phyloP scores from a whole-genome alignment of 805 yeast species.

The Ogataea kodamae region DNA sequence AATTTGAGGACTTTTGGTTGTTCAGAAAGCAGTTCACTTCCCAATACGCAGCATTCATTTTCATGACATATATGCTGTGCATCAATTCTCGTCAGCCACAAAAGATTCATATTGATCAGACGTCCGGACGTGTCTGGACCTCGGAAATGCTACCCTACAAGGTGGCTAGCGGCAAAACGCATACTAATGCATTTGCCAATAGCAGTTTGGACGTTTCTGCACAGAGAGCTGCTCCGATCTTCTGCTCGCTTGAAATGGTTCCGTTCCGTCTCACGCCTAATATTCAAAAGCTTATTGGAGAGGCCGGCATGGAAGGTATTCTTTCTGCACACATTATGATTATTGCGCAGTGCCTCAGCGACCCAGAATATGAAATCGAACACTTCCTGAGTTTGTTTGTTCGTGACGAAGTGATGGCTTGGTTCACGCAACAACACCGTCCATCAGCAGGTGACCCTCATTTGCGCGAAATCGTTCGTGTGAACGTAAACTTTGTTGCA shows the following conservation, averaged over 20 bases:
- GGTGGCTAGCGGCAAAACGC: slow-evolving; percentile 51
- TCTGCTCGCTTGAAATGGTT: slow-evolving; percentile 87
- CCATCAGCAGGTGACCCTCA: slow-evolving; percentile 81
- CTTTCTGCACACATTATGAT: slow-evolving; percentile 79
- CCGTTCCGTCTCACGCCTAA: slow-evolving; percentile 97
- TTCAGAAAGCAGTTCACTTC: slow-evolving; percentile 94
- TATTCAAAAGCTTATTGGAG: slow-evolving; percentile 89
- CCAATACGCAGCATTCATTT: slow-evolving; percentile 89
- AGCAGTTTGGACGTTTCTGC: slow-evolving; percentile 46
- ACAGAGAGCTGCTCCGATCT: slow-evolving; percentile 70
- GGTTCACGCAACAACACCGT: slow-evolving; percentile 88
- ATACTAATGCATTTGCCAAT: slow-evolving; percentile 38
- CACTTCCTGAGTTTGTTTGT: slow-evolving; percentile 91
- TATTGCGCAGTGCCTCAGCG: slow-evolving; percentile 83
- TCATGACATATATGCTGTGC: slow-evolving; percentile 92
- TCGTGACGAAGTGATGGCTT: slow-evolving; percentile 89
- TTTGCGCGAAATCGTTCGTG: slow-evolving; percentile 78
- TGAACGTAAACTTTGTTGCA: slow-evolving; percentile 80
- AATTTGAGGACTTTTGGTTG: slow-evolving; percentile 93
- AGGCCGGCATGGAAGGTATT: slow-evolving; percentile 88
- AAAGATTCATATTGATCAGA: slow-evolving; percentile 77
- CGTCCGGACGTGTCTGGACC: slow-evolving; percentile 88
- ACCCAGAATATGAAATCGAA: slow-evolving; percentile 88
- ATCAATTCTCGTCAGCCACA: slow-evolving; percentile 91
- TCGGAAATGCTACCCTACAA: slow-evolving; percentile 94